These are phyloP conservation scores for Salisapilia sapeloensis DNA, from an alignment of 352 stramenopile species.

Conservation along the genomic window DNA sequence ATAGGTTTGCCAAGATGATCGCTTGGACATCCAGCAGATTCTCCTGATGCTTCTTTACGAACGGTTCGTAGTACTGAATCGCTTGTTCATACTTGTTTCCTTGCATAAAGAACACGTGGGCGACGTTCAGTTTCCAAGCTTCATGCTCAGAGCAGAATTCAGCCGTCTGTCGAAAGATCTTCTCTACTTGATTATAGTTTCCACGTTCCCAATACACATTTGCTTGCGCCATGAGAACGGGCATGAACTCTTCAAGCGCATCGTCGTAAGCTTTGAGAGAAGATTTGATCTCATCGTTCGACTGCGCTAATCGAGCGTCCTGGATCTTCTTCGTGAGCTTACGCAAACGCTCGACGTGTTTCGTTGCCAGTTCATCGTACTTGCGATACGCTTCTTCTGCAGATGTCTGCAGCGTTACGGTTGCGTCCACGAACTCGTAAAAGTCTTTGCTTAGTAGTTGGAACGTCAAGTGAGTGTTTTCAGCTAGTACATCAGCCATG, in stretches of 20 bases:
- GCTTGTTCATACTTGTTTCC: slow-evolving; percentile 80
- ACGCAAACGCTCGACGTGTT: slow-evolving; percentile 85
- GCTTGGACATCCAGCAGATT: slow-evolving; percentile 89
- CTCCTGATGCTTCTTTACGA: slow-evolving; percentile 86
- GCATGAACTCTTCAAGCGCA: slow-evolving; percentile 89
- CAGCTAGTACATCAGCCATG: slow-evolving; percentile 89
- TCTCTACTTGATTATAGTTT: slow-evolving; percentile 93
- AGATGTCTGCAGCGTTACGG: slow-evolving; percentile 86
- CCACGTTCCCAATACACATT: slow-evolving; percentile 94
- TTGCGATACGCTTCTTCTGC: slow-evolving; percentile 89
- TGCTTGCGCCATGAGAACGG: slow-evolving; percentile 92
- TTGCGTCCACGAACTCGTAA: slow-evolving; percentile 92
- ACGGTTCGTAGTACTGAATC: slow-evolving; percentile 91
- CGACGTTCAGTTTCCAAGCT: slow-evolving; percentile 92
- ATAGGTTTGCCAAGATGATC: slow-evolving; percentile 95
- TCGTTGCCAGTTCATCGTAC: slow-evolving; percentile 86
- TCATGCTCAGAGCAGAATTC: slow-evolving; percentile 94
- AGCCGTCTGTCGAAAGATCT: slow-evolving; percentile 87
- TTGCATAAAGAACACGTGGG: slow-evolving; percentile 92
- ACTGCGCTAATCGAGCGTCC: slow-evolving; percentile 79
- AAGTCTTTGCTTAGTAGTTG: slow-evolving; percentile 88
- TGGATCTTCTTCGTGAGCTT: slow-evolving; percentile 93
- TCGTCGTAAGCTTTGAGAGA: slow-evolving; percentile 88
- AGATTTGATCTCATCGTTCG: slow-evolving; percentile 87
- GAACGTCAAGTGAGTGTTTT: slow-evolving; percentile 89